Conservation (phyloP, 2,329 filamentous ascomycete genomes). For the Epichloe sp. region DNA sequence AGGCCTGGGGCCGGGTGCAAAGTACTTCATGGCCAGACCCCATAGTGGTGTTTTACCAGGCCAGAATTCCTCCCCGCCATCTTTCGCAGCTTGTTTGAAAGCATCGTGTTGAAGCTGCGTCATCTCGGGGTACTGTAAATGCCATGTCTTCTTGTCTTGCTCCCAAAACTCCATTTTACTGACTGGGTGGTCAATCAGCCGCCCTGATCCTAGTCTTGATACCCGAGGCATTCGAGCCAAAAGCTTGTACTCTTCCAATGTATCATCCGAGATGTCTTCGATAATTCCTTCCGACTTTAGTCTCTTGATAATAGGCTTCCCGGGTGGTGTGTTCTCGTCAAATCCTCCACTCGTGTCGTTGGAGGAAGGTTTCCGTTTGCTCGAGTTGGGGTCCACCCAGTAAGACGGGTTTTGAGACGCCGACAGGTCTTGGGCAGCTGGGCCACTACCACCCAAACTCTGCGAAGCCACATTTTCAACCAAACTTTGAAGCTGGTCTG, state of each 20-base stretch:
- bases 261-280: constrained; percentile 20
- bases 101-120: constrained; percentile 44
- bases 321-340: constrained; percentile 22
- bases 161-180: constrained; percentile 47
- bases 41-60: constrained; percentile 39
- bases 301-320: constrained; percentile 40
- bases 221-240: constrained; percentile 37
- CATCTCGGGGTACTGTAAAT: constrained; percentile 51
- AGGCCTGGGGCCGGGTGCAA: constrained; percentile 29
- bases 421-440: constrained; percentile 7
- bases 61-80: constrained; percentile 38
- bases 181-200: constrained; percentile 44
- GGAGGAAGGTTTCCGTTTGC: constrained; percentile 41
- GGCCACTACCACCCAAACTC: constrained; percentile 37
- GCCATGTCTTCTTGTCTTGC: constrained; percentile 41
- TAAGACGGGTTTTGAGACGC: constrained; percentile 13
- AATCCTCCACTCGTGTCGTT: constrained; percentile 39
- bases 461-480: constrained; percentile 41
- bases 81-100: constrained; percentile 38
- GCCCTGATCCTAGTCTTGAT: constrained; percentile 33
- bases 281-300: constrained; percentile 37
- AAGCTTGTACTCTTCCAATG: constrained; percentile 31
- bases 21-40: constrained; percentile 45
- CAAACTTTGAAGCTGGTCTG: constrained; percentile 36
- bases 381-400: constrained; percentile 30